A percentile compares a stretch with the other conserved stretches of the same genome.
phyloP scores from a whole-genome alignment of 306 rosid genomes.

The Lathyrus aphaca region DNA sequence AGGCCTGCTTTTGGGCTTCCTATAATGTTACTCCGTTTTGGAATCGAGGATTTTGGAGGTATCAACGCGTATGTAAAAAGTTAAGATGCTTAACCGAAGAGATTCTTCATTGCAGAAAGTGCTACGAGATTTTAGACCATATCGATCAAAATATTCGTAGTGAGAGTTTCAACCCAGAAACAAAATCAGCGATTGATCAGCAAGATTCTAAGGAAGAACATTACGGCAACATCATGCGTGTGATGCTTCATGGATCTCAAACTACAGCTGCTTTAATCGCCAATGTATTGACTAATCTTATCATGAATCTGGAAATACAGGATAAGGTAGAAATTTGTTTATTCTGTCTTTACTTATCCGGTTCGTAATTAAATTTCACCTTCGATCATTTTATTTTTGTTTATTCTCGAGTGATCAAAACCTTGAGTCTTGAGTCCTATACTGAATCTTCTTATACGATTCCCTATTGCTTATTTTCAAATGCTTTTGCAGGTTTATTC shows the following conservation, averaged over 20 bases:
- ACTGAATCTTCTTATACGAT: background rate
- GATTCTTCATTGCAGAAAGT: conserved; percentile 59
- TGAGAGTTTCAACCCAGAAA: conserved; percentile 42
- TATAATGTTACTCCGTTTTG: conserved; percentile 72
- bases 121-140: conserved; percentile 47
- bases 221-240: conserved; percentile 67
- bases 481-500: conserved; percentile 64
- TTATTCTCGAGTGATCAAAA: conserved; percentile 28
- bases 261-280: conserved; percentile 64
- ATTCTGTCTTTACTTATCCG: conserved; percentile 1
- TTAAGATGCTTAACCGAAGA: conserved; percentile 77
- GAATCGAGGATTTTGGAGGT: conserved; percentile 79
- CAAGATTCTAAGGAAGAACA: conserved; percentile 56
- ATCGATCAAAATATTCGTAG: conserved; percentile 36
- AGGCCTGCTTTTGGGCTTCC: conserved; percentile 80
- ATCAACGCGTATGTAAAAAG: conserved; percentile 60
- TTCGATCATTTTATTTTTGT: conserved; percentile 2
- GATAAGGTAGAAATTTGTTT: conserved; percentile 58
- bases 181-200: conserved; percentile 42
- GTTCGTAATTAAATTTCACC: conserved; percentile 15
- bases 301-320: conserved; percentile 61
- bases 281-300: conserved; percentile 62
- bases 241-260: conserved; percentile 84
- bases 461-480: conserved; percentile 25
- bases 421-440: conserved; percentile 17